phyloP scores from a whole-genome alignment of 176 grass and related monocot species.

The Poa annua region DNA sequence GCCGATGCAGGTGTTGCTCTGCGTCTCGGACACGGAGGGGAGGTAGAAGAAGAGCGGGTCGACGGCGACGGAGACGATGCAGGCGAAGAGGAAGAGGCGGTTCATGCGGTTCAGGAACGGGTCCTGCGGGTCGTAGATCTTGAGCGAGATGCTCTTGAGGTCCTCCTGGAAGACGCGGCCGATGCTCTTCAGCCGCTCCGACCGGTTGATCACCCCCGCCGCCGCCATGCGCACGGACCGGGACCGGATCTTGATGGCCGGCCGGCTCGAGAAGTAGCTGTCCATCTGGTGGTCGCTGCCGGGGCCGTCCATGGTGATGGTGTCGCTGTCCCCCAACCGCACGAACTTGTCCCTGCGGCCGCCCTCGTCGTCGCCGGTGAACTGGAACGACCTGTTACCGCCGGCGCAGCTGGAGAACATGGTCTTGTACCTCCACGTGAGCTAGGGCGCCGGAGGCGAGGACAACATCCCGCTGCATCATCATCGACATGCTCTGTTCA shows the following conservation, averaged over 20 bases:
- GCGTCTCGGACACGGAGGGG: conserved; percentile 40
- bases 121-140: conserved; percentile 87
- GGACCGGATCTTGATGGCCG: conserved; percentile 39
- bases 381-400: conserved; percentile 9
- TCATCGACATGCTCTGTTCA: background rate
- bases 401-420: conserved; percentile 61
- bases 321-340: conserved; percentile 47
- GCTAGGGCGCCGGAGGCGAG: background rate
- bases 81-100: conserved; percentile 61
- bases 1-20: conserved; percentile 64
- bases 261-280: conserved; percentile 50
- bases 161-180: conserved; percentile 81
- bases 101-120: conserved; percentile 75
- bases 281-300: conserved; percentile 55
- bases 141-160: conserved; percentile 56
- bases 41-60: conserved; percentile 93
- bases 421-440: background rate
- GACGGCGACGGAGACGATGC: conserved; percentile 70
- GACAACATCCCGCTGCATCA: background rate
- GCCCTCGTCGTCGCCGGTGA: conserved; percentile 57
- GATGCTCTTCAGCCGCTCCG: conserved; percentile 64
- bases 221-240: conserved; percentile 54
- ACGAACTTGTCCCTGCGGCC: conserved; percentile 65
- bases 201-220: conserved; percentile 55
- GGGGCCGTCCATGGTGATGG: conserved; percentile 46